Evolutionary conservation across 495 filamentous ascomycete species (phyloP), one percentile per base, ranked within the genome.

Genomic region (Trichoderma parareesei): DNA sequence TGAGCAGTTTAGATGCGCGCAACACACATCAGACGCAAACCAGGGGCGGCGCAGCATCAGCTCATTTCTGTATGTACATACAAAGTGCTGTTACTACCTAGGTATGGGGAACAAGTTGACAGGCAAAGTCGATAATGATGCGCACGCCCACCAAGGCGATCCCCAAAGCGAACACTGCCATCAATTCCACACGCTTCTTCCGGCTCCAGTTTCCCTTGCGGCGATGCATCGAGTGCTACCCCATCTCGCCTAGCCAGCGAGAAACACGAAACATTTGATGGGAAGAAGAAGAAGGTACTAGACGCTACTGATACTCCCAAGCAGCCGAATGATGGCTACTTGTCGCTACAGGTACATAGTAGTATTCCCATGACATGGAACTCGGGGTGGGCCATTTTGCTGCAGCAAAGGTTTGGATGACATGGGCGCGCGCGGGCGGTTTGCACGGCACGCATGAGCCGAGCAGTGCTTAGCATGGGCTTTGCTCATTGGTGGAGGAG

Each of bases 41-140:
- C 53, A 57, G 53, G 53, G 53, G 53, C 53, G 53, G 53, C 53
- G 53, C 53, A 57, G 53, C 53, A 57, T 57, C 53, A 57, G 53
- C 53, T 57, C 37, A 57, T 57, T 57, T 16, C 46, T 49, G 1
- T 27, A 27, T 27, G 27, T 27, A 27, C 27, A 27, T 27, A 27
- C 27, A 27, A 27, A 27, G 27, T 27, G 27, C 2, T 27, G 27
- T 27, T 27, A 27, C 27, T 27, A 27, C 1, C 1, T 27, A 27
- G 27, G 27, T 27, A 27, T 27, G 27, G 27, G 27, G 27, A 27
- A 27, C 27, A 27, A 27, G 27, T 27, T 27, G 27, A 27, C 27
- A 27, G 27, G 27, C 27, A 27, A 27, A 27, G 27, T 27, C 27
- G 27, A 27, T 27, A 27, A 27, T 27, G 27, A 27, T 27, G 27